These are phyloP conservation scores for Funneliformis caledonium DNA, from an alignment of 371 early-diverging fungal species.

Conservation along the genomic window DNA sequence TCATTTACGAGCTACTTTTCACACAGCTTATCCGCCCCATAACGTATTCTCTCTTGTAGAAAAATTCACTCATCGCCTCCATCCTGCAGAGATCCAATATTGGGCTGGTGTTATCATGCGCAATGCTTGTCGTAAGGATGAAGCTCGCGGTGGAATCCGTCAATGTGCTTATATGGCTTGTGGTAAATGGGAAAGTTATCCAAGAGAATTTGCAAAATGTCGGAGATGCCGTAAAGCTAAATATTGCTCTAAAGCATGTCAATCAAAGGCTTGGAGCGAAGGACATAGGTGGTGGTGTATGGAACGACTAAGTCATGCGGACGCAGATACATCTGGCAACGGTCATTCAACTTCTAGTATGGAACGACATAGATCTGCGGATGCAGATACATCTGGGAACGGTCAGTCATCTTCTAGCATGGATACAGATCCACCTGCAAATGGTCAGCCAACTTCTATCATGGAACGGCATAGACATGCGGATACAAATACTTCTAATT, in stretches of 20 bases:
- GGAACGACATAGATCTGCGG: not conserved
- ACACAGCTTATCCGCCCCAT: conserved; percentile 57
- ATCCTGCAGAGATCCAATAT: conserved; percentile 70
- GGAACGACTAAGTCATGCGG: conserved; percentile 54
- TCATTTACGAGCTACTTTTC: conserved; percentile 67
- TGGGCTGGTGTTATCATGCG: conserved; percentile 86
- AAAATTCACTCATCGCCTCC: conserved; percentile 67
- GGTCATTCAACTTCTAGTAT: not conserved
- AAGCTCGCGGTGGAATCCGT: conserved; percentile 68
- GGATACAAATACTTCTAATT: no score
- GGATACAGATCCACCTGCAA: no score
- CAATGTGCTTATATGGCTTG: conserved; percentile 80
- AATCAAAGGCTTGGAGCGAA: conserved; percentile 77
- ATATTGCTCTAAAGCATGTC: conserved; percentile 77
- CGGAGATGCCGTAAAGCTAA: conserved; percentile 82
- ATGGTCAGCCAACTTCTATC: not conserved
- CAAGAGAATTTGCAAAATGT: conserved; percentile 84
- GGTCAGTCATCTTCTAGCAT: no score
- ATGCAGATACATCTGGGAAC: not conserved
- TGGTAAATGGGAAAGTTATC: conserved; percentile 75
- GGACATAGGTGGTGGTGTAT: conserved; percentile 85
- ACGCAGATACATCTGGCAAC: not conserved
- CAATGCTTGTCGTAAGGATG: conserved; percentile 80
- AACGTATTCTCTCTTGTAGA: conserved; percentile 81
- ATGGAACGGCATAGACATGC: no score